Conservation (phyloP, 2,329 filamentous ascomycete genomes). For the Teratosphaeria zuluensis region DNA sequence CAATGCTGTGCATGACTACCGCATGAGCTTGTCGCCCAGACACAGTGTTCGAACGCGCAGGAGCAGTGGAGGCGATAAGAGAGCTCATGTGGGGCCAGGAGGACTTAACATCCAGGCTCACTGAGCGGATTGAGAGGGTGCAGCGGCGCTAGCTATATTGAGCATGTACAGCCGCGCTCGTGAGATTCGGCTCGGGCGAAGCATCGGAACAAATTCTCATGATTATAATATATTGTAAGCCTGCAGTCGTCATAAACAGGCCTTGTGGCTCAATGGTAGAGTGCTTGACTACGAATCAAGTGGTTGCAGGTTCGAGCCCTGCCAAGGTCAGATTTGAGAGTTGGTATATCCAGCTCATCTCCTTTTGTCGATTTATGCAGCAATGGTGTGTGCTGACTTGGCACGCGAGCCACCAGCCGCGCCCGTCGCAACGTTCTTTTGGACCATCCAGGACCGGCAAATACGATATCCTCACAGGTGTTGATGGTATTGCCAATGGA, state of each 20-base stretch:
- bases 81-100: neutral
- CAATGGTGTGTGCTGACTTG: neutral
- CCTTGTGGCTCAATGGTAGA: slow-evolving; percentile 47
- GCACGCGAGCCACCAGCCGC: no score
- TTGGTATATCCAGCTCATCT: neutral
- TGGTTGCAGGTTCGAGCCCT: slow-evolving; percentile 12
- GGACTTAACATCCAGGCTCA: neutral
- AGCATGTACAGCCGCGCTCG: no score
- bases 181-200: neutral
- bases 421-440: no score
- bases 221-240: no score
- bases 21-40: neutral
- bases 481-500: no score
- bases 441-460: no score
- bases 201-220: no score
- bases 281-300: slow-evolving; percentile 43
- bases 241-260: no score
- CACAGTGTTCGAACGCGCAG: neutral
- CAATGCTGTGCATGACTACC: neutral
- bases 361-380: neutral
- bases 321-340: slow-evolving; percentile 4
- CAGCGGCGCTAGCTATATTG: neutral
- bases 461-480: no score
- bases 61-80: neutral
- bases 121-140: neutral